A percentile compares a stretch with the other conserved stretches of the same genome.
Evolutionary conservation across 129 eudicot species (phyloP).

Genomic region (Logfia minima): DNA sequence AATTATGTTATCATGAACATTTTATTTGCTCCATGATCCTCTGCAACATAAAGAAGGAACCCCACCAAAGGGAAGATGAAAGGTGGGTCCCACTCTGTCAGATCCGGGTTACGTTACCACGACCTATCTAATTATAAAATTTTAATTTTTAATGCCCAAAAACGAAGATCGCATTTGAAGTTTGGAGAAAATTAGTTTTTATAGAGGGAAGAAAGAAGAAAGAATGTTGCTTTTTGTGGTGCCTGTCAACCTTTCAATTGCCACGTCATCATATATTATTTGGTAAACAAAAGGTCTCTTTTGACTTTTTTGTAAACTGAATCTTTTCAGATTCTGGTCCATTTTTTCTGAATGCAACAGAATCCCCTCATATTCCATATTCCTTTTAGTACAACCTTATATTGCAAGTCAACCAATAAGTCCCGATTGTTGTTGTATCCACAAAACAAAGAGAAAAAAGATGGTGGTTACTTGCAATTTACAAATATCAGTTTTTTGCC

Average conservation of each 20-base stretch:
- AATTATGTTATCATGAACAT: slow-evolving; percentile 16
- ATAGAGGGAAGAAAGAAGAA: background rate
- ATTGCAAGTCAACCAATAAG: too few species aligned
- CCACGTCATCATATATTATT: slow-evolving; percentile 24
- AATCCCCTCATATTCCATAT: slow-evolving; percentile 7
- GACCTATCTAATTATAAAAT: background rate
- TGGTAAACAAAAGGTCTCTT: slow-evolving; percentile 12
- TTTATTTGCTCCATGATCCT: slow-evolving; percentile 10
- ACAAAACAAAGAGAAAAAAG: too few species aligned
- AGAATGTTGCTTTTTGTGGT: slow-evolving; percentile 3
- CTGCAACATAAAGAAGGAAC: slow-evolving; percentile 6
- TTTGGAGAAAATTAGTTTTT: slow-evolving; percentile 2
- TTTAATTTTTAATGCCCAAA: background rate
- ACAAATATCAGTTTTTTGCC: too few species aligned
- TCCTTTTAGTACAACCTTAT: background rate
- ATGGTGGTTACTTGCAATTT: too few species aligned
- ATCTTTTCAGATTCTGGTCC: slow-evolving; percentile 10
- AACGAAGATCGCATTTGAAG: slow-evolving; percentile 11
- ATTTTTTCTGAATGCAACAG: slow-evolving; percentile 1
- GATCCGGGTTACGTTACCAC: slow-evolving; percentile 2
- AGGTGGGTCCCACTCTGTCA: slow-evolving; percentile 2
- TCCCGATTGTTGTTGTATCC: background rate
- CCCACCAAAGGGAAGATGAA: slow-evolving; percentile 22
- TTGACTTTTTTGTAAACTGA: background rate
- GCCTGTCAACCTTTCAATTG: slow-evolving; percentile 18